These are phyloP conservation scores for Sophora flavescens DNA, from an alignment of 306 rosid species.

Conservation along the genomic window DNA sequence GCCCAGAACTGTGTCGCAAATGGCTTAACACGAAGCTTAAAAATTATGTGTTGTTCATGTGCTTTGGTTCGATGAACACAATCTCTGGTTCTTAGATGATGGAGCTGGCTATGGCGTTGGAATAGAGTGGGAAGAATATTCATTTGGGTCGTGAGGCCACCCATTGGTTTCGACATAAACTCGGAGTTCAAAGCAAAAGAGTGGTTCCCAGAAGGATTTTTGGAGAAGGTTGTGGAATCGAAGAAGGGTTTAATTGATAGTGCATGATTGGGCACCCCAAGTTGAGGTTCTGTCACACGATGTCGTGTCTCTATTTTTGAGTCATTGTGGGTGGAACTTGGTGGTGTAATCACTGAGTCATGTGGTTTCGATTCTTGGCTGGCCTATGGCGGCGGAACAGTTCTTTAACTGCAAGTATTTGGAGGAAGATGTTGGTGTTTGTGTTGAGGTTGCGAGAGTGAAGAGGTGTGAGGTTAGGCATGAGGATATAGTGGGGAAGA, in stretches of 20 bases:
- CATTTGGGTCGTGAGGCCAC: conserved; percentile 81
- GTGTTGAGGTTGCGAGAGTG: too few relatives aligned
- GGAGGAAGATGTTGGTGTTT: too few relatives aligned
- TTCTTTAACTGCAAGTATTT: too few relatives aligned
- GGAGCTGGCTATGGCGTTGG: conserved; percentile 66
- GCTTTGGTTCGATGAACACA: conserved; percentile 83
- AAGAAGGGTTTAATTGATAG: conserved; percentile 60
- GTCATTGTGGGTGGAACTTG: too few relatives aligned
- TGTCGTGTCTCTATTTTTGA: too few relatives aligned
- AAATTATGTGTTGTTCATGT: conserved; percentile 65
- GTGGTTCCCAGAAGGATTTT: conserved; percentile 75
- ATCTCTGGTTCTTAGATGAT: conserved; percentile 67
- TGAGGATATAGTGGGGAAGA: too few relatives aligned
- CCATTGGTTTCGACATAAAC: conserved; percentile 67
- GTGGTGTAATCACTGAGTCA: too few relatives aligned
- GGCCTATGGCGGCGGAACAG: too few relatives aligned
- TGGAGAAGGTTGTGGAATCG: conserved; percentile 34
- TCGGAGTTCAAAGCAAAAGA: conserved; percentile 62
- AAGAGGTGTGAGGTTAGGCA: too few relatives aligned
- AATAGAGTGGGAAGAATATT: conserved; percentile 52
- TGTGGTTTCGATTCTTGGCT: too few relatives aligned
- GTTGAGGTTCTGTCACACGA: too few relatives aligned
- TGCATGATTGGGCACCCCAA: conserved; percentile 78
- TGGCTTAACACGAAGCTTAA: conserved; percentile 64
- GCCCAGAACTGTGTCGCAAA: conserved; percentile 41